phyloP scores from a whole-genome alignment of 306 rosid species.

The Urtica urens region DNA sequence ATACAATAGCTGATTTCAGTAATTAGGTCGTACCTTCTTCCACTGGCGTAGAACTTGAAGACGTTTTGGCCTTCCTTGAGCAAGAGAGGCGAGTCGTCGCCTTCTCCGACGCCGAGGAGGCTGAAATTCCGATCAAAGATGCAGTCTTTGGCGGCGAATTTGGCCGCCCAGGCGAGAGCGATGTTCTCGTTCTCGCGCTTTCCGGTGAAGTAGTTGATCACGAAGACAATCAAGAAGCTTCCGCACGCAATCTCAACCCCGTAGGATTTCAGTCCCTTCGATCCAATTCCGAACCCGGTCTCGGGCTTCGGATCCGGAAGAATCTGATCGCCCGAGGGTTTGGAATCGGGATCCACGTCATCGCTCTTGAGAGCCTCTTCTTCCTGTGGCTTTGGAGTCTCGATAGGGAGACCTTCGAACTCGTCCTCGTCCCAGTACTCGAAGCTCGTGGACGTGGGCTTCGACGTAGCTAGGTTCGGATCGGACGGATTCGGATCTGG shows the following conservation, averaged over 20 bases:
- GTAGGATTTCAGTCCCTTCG: slow-evolving; percentile 23
- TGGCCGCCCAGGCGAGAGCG: slow-evolving; percentile 80
- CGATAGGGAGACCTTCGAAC: slow-evolving; percentile 73
- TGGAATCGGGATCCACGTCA: slow-evolving; percentile 11
- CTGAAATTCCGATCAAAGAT: slow-evolving; percentile 82
- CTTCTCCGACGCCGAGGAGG: slow-evolving; percentile 68
- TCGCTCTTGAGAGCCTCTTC: slow-evolving; percentile 3
- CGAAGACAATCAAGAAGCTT: slow-evolving; percentile 47
- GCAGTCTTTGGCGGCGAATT: slow-evolving; percentile 56
- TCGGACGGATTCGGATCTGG: slow-evolving; percentile 16
- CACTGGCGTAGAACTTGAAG: slow-evolving; percentile 92
- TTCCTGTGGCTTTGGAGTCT: slow-evolving; percentile 13
- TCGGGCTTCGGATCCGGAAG: slow-evolving; percentile 19
- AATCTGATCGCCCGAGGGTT: slow-evolving; percentile 20
- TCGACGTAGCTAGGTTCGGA: slow-evolving; percentile 16
- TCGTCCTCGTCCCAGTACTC: slow-evolving; percentile 95
- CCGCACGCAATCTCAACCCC: slow-evolving; percentile 59
- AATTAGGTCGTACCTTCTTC: too few species aligned
- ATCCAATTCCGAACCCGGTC: background rate
- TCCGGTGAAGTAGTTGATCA: slow-evolving; percentile 69
- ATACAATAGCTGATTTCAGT: too few species aligned
- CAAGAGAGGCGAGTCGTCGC: slow-evolving; percentile 75
- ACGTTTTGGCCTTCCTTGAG: slow-evolving; percentile 76
- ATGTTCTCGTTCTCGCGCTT: slow-evolving; percentile 78
- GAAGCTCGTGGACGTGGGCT: slow-evolving; percentile 40